A percentile compares a stretch with the other conserved stretches of the same genome.
Evolutionary conservation across 2,329 filamentous ascomycete genomes (phyloP).

Genomic region (Pseudogymnoascus sp.): DNA sequence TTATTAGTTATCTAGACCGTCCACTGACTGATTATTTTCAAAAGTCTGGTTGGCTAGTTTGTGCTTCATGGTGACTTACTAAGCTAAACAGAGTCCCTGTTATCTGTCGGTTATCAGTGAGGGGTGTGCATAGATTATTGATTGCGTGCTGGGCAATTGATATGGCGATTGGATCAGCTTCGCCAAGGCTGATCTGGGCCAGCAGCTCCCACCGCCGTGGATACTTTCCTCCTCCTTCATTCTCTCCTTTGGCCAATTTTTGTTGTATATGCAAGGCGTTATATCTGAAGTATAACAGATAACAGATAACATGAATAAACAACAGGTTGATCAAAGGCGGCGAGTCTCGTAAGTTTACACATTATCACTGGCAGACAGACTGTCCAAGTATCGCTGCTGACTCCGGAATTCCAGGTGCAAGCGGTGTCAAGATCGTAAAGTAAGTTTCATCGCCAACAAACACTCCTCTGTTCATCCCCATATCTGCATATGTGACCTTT

Average conservation of each 20-base stretch:
- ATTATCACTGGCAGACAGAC: neutral
- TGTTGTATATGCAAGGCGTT: neutral
- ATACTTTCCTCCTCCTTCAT: neutral
- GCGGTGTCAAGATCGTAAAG: slow-evolving; percentile 15
- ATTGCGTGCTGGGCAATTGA: slow-evolving; percentile 1
- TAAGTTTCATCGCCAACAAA: neutral
- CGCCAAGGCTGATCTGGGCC: neutral
- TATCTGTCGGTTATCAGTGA: slow-evolving; percentile 3
- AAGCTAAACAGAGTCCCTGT: neutral
- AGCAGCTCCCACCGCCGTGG: neutral
- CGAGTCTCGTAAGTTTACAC: slow-evolving; percentile 1
- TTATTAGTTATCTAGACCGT: neutral
- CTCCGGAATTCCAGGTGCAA: slow-evolving; percentile 10
- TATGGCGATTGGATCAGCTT: slow-evolving; percentile 8
- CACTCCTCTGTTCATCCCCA: neutral
- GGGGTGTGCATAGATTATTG: neutral
- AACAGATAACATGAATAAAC: neutral
- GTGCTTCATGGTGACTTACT: neutral
- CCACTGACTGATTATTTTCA: neutral
- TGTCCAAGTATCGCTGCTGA: neutral
- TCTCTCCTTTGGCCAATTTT: neutral
- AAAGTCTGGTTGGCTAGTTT: neutral
- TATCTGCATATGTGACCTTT: neutral
- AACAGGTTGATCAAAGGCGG: neutral
- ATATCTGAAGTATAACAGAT: slow-evolving; percentile 3